Evolutionary conservation across 352 stramenopile species (phyloP).

Genomic region (Phytophthora brassicae): DNA sequence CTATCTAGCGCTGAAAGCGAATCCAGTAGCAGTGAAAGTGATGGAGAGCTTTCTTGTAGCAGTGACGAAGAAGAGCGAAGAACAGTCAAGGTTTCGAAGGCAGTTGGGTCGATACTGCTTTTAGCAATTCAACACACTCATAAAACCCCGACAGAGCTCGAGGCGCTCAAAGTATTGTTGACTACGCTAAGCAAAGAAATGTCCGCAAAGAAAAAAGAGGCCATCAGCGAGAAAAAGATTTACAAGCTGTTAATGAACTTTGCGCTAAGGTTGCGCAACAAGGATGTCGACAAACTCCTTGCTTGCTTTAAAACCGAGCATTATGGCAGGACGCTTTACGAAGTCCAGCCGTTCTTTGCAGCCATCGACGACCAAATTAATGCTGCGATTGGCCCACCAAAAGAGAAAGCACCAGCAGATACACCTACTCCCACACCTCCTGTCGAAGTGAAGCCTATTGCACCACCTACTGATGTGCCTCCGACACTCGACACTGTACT

Average conservation of each 20-base stretch:
- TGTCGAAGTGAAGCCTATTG: conserved; percentile 31
- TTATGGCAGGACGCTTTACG: conserved; percentile 34
- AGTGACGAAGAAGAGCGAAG: conserved; percentile 40
- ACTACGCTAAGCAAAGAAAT: conserved; percentile 23
- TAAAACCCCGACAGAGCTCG: conserved; percentile 38
- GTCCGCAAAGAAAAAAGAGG: conserved; percentile 25
- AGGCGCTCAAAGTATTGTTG: conserved; percentile 36
- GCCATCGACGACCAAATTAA: conserved; percentile 39
- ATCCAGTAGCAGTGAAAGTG: conserved; percentile 38
- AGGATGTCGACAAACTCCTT: conserved; percentile 52
- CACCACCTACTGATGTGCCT: not conserved
- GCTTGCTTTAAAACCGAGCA: conserved; percentile 34
- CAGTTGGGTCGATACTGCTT: conserved; percentile 28
- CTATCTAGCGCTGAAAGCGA: conserved; percentile 10
- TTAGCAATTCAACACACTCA: conserved; percentile 42
- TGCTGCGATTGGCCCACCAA: conserved; percentile 18
- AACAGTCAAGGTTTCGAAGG: conserved; percentile 29
- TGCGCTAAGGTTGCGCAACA: conserved; percentile 46
- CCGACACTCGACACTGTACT: conserved; percentile 31
- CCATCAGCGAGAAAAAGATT: conserved; percentile 54
- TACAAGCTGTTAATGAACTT: conserved; percentile 61
- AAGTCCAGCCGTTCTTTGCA: conserved; percentile 30
- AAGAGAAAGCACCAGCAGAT: conserved; percentile 7
- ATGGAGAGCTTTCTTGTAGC: conserved; percentile 35
- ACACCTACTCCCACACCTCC: conserved; percentile 4